A percentile compares a stretch with the other conserved stretches of the same genome.
phyloP scores from a whole-genome alignment of 768 basidiomycete species.

The Boletus pseudopeckii region DNA sequence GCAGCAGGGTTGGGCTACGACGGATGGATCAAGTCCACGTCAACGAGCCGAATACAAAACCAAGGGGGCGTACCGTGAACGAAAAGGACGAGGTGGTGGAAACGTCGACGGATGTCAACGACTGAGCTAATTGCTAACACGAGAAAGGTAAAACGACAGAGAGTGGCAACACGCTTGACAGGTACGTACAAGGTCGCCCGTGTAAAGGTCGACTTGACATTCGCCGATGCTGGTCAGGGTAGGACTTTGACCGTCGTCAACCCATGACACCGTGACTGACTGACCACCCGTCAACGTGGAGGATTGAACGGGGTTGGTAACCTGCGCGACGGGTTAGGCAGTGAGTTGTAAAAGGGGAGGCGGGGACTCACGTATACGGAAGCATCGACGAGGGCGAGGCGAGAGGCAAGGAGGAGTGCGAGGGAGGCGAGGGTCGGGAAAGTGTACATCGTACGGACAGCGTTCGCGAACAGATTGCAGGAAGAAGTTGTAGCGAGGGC shows the following conservation, averaged over 20 bases:
- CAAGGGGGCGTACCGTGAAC: constrained; percentile 50
- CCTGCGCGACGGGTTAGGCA: neutral
- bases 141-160: neutral
- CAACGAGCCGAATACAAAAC: neutral
- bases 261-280: constrained; percentile 55
- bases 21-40: neutral
- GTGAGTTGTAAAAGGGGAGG: neutral
- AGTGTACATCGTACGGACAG: constrained; percentile 11
- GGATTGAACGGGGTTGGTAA: constrained; percentile 42
- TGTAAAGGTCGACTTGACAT: constrained; percentile 54
- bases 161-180: neutral
- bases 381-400: constrained; percentile 11
- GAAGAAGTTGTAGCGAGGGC: neutral
- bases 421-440: constrained; percentile 11
- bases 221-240: constrained; percentile 48
- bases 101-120: constrained; percentile 54
- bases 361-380: neutral
- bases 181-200: constrained; percentile 47
- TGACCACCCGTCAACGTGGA: constrained; percentile 52
- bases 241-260: constrained; percentile 58
- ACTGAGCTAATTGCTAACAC: constrained; percentile 53
- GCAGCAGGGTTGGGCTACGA: constrained; percentile 51
- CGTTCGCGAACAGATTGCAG: neutral
- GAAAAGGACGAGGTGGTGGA: constrained; percentile 41
- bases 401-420: constrained; percentile 20